Percentiles rank a stretch among this genome's conserved stretches.
Evolutionary conservation across 2,329 filamentous ascomycete species (phyloP).

Genomic region (Cryphonectria naterciae): DNA sequence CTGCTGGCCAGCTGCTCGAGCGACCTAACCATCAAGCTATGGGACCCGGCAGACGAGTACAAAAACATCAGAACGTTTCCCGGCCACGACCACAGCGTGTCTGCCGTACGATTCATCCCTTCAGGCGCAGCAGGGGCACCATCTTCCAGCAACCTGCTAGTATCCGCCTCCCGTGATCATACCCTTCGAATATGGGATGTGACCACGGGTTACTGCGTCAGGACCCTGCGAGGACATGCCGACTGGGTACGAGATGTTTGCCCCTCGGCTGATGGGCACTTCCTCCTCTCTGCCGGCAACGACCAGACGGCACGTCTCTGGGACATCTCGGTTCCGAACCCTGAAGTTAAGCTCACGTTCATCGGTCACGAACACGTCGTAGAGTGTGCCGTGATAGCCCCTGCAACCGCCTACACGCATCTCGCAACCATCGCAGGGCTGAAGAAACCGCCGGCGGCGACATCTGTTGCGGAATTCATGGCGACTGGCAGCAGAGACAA

Average conservation of each 20-base stretch:
- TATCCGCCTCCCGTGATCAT: constrained; percentile 84
- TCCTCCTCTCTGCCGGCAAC: constrained; percentile 79
- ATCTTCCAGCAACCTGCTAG: constrained; percentile 81
- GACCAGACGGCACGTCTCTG: constrained; percentile 83
- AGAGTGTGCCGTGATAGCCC: constrained; percentile 86
- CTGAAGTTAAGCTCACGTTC: constrained; percentile 78
- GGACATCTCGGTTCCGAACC: constrained; percentile 72
- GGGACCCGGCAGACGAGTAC: constrained; percentile 91
- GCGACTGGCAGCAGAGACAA: constrained; percentile 91
- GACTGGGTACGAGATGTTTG: constrained; percentile 92
- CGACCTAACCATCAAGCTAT: constrained; percentile 91
- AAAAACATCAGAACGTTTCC: constrained; percentile 92
- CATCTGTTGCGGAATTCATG: constrained; percentile 81
- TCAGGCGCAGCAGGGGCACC: constrained; percentile 78
- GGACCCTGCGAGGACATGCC: constrained; percentile 82
- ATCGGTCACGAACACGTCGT: constrained; percentile 85
- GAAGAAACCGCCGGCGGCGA: constrained; percentile 77
- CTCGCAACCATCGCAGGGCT: constrained; percentile 77
- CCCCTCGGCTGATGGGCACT: constrained; percentile 82
- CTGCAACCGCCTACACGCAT: constrained; percentile 75
- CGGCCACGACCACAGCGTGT: constrained; percentile 91
- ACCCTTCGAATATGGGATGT: constrained; percentile 90
- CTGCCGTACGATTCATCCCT: constrained; percentile 84
- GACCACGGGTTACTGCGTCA: constrained; percentile 88
- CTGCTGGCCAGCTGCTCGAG: constrained; percentile 82